Evolutionary conservation across 2,329 filamentous ascomycete genomes (phyloP), one percentile per base, ranked within the genome.

Genomic region (Chaetomiaceae sp.): DNA sequence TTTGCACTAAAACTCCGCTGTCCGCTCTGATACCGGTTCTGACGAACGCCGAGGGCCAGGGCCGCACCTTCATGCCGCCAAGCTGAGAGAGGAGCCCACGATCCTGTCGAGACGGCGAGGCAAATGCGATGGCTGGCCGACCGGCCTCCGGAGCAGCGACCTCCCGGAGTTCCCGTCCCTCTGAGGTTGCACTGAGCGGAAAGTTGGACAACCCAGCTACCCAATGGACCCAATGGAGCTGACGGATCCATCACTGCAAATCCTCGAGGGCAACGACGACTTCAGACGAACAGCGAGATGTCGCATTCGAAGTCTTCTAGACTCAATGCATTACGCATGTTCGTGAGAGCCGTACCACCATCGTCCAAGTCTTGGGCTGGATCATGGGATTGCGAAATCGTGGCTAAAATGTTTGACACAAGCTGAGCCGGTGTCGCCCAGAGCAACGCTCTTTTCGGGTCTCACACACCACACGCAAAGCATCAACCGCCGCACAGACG

Each of bases 401-500:
- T 55, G 53, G 50, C 50, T 51, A 57, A 57, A 51, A 51, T 43
- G 38, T 50, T 49, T 45, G 55, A 55, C 44, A 50, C 53, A 53
- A 7, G 5, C 9, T 43, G 38, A 37, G 34, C 34, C 46, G 25
- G 48, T 34, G 21, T 52, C 44, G 46, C 47, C 49, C 50, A 53
- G 42, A 51, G 44, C 44, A 25, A 46, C 37, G 14, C 34, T 21
- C 21, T 40, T 27, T 40, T 34, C 45, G 55, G 50, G 37, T 44
- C 50, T n/a, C 33, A 20, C 33, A 17, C 37, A n/a, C 46, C 50
- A 14, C 33, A 20, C 33, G 17, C 37, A n/a, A 43, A 41, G 54
- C 53, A 53, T 58, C 54, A 55, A 55, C 44, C 33, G n/a, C n/a
- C n/a, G 51, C 56, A 59, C 56, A 53, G 54, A 58, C 54, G 30